These are phyloP conservation scores for Pulchroboletus neoregius DNA, from an alignment of 1,284 basidiomycete genomes.

Conservation along the genomic window DNA sequence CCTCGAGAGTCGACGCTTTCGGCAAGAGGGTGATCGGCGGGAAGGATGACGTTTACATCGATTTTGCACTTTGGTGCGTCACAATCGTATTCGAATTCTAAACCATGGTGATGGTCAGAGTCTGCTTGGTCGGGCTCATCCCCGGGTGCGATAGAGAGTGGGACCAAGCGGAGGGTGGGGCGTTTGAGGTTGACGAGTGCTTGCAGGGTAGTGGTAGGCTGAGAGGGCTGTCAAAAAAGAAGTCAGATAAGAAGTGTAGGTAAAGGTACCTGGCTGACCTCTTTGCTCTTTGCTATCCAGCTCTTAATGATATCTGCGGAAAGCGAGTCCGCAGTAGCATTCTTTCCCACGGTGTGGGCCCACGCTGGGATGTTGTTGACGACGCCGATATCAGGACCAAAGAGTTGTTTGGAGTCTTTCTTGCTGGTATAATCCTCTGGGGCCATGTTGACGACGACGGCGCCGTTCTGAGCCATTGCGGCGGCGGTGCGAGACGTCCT, in stretches of 20 bases:
- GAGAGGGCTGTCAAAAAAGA: conserved; percentile 53
- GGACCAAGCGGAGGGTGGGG: conserved; percentile 71
- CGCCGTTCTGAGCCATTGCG: conserved; percentile 41
- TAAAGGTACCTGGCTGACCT: conserved; percentile 43
- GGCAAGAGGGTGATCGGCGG: conserved; percentile 52
- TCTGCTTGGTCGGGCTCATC: conserved; percentile 43
- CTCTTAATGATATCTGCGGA: conserved; percentile 52
- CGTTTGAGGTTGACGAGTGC: conserved; percentile 89
- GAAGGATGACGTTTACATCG: conserved; percentile 66
- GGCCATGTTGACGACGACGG: conserved; percentile 40
- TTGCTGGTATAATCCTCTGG: conserved; percentile 21
- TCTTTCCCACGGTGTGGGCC: conserved; percentile 37
- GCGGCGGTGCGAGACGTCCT: conserved; percentile 42
- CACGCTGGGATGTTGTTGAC: conserved; percentile 42
- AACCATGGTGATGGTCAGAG: conserved; percentile 58
- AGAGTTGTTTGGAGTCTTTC: conserved; percentile 50
- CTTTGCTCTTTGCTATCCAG: conserved; percentile 84
- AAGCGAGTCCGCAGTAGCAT: conserved; percentile 26
- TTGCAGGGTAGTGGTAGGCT: conserved; percentile 86
- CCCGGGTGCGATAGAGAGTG: conserved; percentile 47
- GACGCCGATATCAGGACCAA: conserved; percentile 64
- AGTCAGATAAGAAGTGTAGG: conserved; percentile 1
- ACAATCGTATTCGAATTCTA: conserved; percentile 88
- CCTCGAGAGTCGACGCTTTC: conserved; percentile 39
- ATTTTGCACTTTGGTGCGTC: conserved; percentile 80